phyloP scores from a whole-genome alignment of 1,284 basidiomycete species.

The Irpex sp. region DNA sequence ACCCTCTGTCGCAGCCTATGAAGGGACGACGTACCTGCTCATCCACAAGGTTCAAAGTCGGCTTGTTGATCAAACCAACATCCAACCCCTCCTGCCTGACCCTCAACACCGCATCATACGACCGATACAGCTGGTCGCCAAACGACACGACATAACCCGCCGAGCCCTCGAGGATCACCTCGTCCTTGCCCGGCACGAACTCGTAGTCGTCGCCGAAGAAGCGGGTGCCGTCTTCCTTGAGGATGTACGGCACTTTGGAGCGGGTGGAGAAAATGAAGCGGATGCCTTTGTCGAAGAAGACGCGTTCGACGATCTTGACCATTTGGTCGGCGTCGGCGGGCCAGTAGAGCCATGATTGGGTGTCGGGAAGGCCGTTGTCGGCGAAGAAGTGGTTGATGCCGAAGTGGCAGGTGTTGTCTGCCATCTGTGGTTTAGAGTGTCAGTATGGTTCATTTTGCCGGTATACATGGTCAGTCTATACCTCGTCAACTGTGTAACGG shows the following conservation, averaged over 20 bases:
- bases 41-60: conserved; percentile 78
- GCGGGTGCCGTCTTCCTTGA: conserved; percentile 69
- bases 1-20: neutral
- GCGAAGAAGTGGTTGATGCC: conserved; percentile 84
- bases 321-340: conserved; percentile 81
- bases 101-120: conserved; percentile 75
- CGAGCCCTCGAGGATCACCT: conserved; percentile 65
- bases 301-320: conserved; percentile 68
- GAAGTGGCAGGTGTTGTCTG: conserved; percentile 85
- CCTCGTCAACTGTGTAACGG: conserved; percentile 74
- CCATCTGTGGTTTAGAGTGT: conserved; percentile 44
- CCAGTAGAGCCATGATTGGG: conserved; percentile 80
- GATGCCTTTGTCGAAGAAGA: conserved; percentile 78
- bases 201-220: conserved; percentile 72
- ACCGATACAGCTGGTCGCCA: conserved; percentile 80
- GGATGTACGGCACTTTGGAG: conserved; percentile 81
- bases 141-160: conserved; percentile 77
- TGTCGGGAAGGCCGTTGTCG: conserved; percentile 80
- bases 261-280: conserved; percentile 86
- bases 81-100: conserved; percentile 68
- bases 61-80: conserved; percentile 83
- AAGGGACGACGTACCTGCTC: conserved; percentile 49
- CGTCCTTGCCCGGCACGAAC: conserved; percentile 81
- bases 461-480: conserved; percentile 16
- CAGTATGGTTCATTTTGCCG: neutral